These are phyloP conservation scores for Ophioceras dolichostomum DNA, from an alignment of 2,329 filamentous ascomycete genomes.

Conservation along the genomic window DNA sequence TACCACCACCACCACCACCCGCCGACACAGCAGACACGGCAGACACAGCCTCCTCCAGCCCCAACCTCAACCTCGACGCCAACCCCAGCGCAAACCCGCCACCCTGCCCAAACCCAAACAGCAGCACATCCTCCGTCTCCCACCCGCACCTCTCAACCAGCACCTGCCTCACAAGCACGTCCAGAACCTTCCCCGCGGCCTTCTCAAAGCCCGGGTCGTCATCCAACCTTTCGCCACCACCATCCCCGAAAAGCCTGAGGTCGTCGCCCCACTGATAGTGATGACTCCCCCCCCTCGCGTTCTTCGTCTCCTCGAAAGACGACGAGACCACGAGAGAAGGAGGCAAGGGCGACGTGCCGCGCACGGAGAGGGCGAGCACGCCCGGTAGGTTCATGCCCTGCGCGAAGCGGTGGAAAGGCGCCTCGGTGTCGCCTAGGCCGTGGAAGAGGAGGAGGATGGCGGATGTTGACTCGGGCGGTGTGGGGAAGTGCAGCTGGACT, in stretches of 20 bases:
- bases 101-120: constrained; percentile 58
- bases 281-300: no score
- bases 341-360: constrained; percentile 57
- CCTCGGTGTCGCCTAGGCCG: constrained; percentile 66
- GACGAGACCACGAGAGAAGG: constrained; percentile 40
- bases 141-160: constrained; percentile 47
- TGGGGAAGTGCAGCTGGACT: constrained; percentile 34
- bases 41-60: no score
- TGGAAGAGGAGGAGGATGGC: constrained; percentile 75
- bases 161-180: constrained; percentile 35
- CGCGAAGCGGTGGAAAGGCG: constrained; percentile 57
- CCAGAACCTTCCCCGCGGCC: constrained; percentile 31
- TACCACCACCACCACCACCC: constrained; percentile 6
- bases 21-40: no score
- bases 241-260: constrained; percentile 32
- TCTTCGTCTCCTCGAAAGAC: constrained; percentile 9
- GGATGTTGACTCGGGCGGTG: constrained; percentile 48
- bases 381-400: constrained; percentile 60
- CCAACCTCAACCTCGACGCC: constrained; percentile 29
- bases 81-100: constrained; percentile 48
- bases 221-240: constrained; percentile 37
- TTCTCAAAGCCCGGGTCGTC: constrained; percentile 48
- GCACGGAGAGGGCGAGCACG: constrained; percentile 62
- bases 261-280: constrained; percentile 60
- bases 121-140: constrained; percentile 42